Evolutionary conservation across 176 grass and related monocot species (phyloP).

Genomic region (Rhynchospora breviuscula): DNA sequence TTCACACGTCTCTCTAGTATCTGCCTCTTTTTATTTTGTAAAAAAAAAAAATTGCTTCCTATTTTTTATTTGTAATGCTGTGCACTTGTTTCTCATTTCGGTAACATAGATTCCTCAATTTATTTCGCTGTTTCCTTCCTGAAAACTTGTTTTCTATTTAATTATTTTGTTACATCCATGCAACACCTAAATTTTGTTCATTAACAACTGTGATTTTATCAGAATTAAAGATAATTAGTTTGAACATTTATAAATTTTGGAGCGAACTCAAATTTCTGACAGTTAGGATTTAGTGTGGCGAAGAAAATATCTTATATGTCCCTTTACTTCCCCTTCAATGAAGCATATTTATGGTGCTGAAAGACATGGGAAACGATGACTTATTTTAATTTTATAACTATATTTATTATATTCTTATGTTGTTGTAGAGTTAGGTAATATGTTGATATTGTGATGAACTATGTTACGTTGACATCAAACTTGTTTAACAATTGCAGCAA

Average conservation of each 20-base stretch:
- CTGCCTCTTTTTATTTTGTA: neutral
- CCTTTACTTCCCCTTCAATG: no score
- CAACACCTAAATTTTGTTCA: neutral
- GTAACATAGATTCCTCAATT: neutral
- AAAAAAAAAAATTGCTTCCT: neutral
- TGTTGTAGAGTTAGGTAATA: no score
- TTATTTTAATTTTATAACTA: no score
- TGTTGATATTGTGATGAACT: no score
- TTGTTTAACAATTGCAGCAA: no score
- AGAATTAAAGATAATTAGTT: neutral
- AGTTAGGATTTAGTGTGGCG: neutral
- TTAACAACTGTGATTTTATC: neutral
- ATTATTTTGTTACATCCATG: neutral
- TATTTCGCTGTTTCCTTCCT: neutral
- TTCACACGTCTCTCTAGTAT: no score
- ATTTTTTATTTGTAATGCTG: neutral
- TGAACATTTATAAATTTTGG: neutral
- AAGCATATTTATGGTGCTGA: no score
- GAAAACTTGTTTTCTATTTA: neutral
- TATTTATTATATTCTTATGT: no score
- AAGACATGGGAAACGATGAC: no score
- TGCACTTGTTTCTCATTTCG: neutral
- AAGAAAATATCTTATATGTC: no score
- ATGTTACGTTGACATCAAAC: no score
- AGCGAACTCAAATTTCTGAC: neutral